These are phyloP conservation scores for Zasmidium cellare DNA, from an alignment of 2,329 filamentous ascomycete genomes.

Conservation along the genomic window DNA sequence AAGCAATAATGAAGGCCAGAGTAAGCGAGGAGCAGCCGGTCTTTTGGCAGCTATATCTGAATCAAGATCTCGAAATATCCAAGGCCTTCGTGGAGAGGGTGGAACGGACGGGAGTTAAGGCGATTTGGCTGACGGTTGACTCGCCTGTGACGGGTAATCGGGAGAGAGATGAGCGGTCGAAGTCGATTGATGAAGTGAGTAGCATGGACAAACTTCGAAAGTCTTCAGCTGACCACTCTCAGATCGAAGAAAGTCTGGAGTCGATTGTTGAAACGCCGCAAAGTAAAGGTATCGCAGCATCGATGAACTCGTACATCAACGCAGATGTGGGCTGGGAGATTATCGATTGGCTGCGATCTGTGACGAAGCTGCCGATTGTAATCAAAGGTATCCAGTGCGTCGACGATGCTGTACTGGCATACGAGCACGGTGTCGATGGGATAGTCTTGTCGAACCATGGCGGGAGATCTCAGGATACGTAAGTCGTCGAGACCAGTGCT, in stretches of 20 bases:
- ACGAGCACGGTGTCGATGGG: constrained; percentile 44
- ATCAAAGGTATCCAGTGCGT: constrained; percentile 43
- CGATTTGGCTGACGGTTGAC: constrained; percentile 61
- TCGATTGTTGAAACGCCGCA: constrained; percentile 20
- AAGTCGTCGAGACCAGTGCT: not conserved
- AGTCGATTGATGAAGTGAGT: constrained; percentile 32
- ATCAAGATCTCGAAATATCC: constrained; percentile 54
- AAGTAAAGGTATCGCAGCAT: constrained; percentile 24
- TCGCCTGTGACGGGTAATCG: constrained; percentile 58
- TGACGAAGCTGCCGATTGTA: constrained; percentile 33
- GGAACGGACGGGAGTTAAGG: constrained; percentile 50
- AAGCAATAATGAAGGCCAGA: constrained; percentile 28
- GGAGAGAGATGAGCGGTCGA: constrained; percentile 45
- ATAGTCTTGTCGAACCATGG: constrained; percentile 50
- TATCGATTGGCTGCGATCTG: constrained; percentile 21
- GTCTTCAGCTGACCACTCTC: constrained; percentile 1
- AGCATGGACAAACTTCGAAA: not conserved
- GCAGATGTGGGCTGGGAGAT: constrained; percentile 28
- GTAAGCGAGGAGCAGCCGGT: constrained; percentile 31
- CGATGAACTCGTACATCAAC: constrained; percentile 28
- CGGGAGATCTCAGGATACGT: constrained; percentile 50
- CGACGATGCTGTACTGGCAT: constrained; percentile 43
- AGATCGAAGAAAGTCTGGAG: constrained; percentile 26
- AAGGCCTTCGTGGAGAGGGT: constrained; percentile 51
- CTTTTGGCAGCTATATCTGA: constrained; percentile 63